Percentiles rank a stretch among this genome's conserved stretches.
These are phyloP conservation scores for Linnemannia exigua DNA, from an alignment of 192 early-diverging fungal species.

Conservation along the genomic window DNA sequence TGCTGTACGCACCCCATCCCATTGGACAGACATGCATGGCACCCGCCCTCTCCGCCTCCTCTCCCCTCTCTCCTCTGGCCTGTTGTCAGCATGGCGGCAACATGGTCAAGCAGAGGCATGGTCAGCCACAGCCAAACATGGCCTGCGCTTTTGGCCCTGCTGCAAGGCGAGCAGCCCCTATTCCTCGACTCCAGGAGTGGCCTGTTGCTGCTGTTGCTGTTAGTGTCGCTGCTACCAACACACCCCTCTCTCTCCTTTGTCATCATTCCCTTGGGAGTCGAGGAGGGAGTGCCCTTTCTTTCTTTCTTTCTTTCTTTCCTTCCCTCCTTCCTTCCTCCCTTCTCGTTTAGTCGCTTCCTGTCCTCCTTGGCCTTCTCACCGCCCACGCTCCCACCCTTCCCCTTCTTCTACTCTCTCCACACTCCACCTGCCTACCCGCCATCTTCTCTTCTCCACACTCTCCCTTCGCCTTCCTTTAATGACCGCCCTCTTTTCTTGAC, in stretches of 20 bases:
- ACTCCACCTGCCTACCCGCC: not conserved
- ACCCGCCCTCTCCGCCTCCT: too few relatives aligned
- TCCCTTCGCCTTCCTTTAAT: not conserved
- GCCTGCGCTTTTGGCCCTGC: slow-evolving; percentile 6
- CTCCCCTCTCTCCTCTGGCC: not conserved
- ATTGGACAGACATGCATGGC: too few relatives aligned
- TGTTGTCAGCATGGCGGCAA: not conserved
- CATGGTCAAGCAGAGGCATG: too few relatives aligned
- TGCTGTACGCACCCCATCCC: too few relatives aligned
- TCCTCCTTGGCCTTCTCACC: not conserved
- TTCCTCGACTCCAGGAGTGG: not conserved
- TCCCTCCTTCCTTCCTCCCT: not conserved
- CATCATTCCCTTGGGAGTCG: too few relatives aligned
- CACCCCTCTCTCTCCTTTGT: not conserved
- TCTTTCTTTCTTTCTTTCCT: not conserved
- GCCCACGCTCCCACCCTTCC: not conserved
- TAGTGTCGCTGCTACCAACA: too few relatives aligned
- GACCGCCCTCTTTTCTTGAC: not conserved
- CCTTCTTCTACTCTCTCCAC: not conserved
- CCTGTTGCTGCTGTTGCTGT: not conserved
- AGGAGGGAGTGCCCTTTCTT: not conserved
- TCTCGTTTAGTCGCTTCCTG: not conserved
- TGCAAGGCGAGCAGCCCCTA: not conserved
- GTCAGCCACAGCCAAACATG: too few relatives aligned
- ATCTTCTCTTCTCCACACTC: not conserved